A percentile compares a stretch with the other conserved stretches of the same genome.
These are phyloP conservation scores for Penicillium mononematosum DNA, from an alignment of 495 filamentous ascomycete genomes.

Conservation along the genomic window DNA sequence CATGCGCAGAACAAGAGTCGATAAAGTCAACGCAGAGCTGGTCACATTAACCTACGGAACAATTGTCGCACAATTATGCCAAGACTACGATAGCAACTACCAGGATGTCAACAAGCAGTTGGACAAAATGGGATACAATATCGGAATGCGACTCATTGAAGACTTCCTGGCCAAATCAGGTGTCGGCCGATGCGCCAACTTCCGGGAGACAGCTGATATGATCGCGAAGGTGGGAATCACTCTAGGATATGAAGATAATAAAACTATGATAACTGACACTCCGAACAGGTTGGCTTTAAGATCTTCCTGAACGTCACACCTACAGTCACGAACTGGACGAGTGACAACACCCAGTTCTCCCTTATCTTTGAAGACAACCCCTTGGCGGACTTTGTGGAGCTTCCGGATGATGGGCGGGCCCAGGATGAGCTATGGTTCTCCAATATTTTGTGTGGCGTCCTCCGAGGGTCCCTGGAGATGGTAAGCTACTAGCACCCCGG, in stretches of 20 bases:
- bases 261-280: constrained; percentile 2
- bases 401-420: constrained; percentile 91
- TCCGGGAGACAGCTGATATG: constrained; percentile 93
- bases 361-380: constrained; percentile 97
- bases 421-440: constrained; percentile 99
- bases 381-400: constrained; percentile 92
- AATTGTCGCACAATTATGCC: constrained; percentile 93
- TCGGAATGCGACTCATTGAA: constrained; percentile 92
- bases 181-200: constrained; percentile 84
- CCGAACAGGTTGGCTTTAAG: constrained; percentile 86
- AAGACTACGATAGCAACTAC: constrained; percentile 92
- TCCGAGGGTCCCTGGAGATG: constrained; percentile 93
- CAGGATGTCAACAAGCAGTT: constrained; percentile 91
- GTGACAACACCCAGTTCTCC: constrained; percentile 93
- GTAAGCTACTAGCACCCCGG: constrained; percentile 42
- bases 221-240: constrained; percentile 72
- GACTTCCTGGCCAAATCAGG: constrained; percentile 96
- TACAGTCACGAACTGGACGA: constrained; percentile 90
- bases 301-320: constrained; percentile 99
- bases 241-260: background rate
- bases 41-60: constrained; percentile 98
- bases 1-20: constrained; percentile 54
- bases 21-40: constrained; percentile 85
- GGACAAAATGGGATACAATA: constrained; percentile 99
- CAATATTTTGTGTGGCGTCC: constrained; percentile 91